Evolutionary conservation across 2,329 filamentous ascomycete genomes (phyloP).

Genomic region (Pseudogymnoascus sp.): DNA sequence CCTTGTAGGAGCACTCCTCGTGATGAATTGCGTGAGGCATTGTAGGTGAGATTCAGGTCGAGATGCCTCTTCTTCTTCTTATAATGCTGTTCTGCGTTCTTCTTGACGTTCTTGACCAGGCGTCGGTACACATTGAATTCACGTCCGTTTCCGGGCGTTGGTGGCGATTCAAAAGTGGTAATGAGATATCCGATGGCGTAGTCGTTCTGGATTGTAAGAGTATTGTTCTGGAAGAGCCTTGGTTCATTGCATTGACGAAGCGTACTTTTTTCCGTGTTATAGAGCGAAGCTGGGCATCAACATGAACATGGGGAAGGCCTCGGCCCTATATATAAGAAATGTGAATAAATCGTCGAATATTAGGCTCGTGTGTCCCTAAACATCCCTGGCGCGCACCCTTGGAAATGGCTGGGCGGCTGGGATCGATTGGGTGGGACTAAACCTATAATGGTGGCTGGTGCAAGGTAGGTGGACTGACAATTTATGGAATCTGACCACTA

Average conservation of each 20-base stretch:
- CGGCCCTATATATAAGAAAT: not conserved
- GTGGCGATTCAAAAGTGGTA: not conserved
- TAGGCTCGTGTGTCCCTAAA: not conserved
- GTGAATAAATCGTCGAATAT: not conserved
- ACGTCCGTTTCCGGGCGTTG: not conserved
- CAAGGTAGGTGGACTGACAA: not conserved
- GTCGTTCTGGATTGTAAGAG: not conserved
- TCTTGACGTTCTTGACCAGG: not conserved
- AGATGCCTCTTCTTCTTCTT: conserved; percentile 1
- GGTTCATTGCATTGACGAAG: not conserved
- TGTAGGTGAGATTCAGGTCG: not conserved
- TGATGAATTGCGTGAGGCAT: not conserved
- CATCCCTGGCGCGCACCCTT: not conserved
- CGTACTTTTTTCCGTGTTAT: not conserved
- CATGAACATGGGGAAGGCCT: not conserved
- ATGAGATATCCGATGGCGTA: not conserved
- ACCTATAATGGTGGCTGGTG: not conserved
- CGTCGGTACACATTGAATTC: conserved; percentile 7
- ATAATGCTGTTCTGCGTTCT: conserved; percentile 1
- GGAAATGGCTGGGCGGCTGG: not conserved
- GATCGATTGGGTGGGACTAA: not conserved
- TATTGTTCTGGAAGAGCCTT: not conserved
- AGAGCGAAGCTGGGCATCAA: not conserved
- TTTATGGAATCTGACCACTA: not conserved
- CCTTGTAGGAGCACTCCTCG: not conserved